Evolutionary conservation across 345 rosid genomes (phyloP).

Genomic region (Microcos paniculata): DNA sequence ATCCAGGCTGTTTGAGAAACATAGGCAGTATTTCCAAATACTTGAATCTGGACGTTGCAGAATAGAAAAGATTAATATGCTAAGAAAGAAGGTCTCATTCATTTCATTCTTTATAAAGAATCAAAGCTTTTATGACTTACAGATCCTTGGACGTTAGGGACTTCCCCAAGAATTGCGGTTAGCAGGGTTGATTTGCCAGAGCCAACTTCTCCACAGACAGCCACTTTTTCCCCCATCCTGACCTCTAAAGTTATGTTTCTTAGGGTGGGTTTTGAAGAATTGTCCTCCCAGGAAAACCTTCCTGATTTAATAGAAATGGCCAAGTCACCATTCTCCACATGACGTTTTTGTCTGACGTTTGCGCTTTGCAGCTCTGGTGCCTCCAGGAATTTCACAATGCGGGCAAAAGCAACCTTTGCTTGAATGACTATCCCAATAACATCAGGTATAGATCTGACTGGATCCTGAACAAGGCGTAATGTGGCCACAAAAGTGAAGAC

Average conservation of each 20-base stretch:
- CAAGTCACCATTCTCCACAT: conserved; percentile 20
- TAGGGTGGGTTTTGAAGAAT: conserved; percentile 51
- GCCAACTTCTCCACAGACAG: conserved; percentile 96
- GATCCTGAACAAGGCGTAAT: conserved; percentile 86
- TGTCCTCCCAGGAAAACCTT: conserved; percentile 80
- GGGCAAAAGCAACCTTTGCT: conserved; percentile 83
- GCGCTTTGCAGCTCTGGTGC: conserved; percentile 80
- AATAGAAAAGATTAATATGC: conserved; percentile 4
- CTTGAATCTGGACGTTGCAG: conserved; percentile 52
- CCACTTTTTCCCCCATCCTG: conserved; percentile 67
- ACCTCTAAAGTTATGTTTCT: conserved; percentile 59
- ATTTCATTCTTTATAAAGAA: background rate
- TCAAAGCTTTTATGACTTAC: conserved; percentile 41
- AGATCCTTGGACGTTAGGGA: conserved; percentile 59
- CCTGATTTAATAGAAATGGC: conserved; percentile 59
- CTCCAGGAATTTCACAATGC: conserved; percentile 75
- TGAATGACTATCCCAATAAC: conserved; percentile 83
- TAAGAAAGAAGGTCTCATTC: background rate
- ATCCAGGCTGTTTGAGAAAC: conserved; percentile 98
- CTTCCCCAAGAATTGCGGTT: conserved; percentile 92
- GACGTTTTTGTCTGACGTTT: conserved; percentile 38
- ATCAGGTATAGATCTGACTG: conserved; percentile 76
- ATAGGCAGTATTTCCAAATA: conserved; percentile 75
- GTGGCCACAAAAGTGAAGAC: conserved; percentile 97
- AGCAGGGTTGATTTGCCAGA: conserved; percentile 93